Conservation (phyloP, 441 rosid genomes). For the Daphne laureola region DNA sequence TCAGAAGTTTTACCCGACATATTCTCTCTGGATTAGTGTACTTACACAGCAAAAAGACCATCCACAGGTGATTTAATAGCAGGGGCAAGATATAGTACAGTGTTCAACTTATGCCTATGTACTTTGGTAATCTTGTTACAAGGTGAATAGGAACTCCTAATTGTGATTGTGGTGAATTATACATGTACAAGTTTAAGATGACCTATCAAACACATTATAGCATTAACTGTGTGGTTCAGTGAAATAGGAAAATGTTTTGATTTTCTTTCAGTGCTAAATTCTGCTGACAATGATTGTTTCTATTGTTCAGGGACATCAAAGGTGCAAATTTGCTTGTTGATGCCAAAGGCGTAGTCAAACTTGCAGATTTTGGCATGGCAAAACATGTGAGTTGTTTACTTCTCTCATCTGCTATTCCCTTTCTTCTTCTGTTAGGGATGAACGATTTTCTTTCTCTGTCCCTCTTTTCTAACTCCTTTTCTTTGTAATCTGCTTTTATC, state of each 20-base stretch:
- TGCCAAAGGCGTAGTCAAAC: conserved; percentile 46
- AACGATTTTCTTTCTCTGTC: not conserved
- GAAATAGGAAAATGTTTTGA: not conserved
- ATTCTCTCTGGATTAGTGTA: conserved; percentile 62
- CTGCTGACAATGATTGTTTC: conserved; percentile 14
- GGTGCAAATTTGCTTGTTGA: conserved; percentile 77
- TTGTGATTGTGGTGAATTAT: too few species aligned
- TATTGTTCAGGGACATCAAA: conserved; percentile 55
- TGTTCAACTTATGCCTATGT: not conserved
- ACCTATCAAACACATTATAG: too few species aligned
- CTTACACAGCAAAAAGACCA: conserved; percentile 60
- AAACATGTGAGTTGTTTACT: conserved; percentile 38
- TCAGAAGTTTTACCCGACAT: conserved; percentile 67
- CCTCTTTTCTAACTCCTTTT: not conserved
- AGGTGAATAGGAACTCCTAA: not conserved
- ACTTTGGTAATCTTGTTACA: conserved; percentile 6
- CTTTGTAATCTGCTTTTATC: not conserved
- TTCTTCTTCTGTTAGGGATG: not conserved
- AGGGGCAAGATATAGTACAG: not conserved
- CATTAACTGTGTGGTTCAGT: too few species aligned
- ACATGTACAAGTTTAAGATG: too few species aligned
- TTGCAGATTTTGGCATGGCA: conserved; percentile 69
- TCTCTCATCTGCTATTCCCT: not conserved
- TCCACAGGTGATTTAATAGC: conserved; percentile 45
- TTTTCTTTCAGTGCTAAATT: conserved; percentile 7